Conservation (phyloP, 345 rosid species). For the Gossypium sturtianum region DNA sequence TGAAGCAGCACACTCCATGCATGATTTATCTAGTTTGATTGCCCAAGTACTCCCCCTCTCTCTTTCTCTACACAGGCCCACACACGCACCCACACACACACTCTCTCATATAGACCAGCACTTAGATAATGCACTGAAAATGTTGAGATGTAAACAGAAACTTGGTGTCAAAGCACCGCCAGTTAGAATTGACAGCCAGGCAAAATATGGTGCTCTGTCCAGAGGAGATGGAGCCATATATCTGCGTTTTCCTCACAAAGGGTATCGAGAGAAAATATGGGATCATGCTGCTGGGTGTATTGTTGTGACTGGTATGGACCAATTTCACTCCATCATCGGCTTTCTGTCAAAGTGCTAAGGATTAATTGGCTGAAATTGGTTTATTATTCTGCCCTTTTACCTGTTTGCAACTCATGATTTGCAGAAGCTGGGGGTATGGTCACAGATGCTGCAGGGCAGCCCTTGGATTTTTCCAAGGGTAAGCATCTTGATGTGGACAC, state of each 20-base stretch:
- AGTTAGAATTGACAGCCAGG: conserved; percentile 93
- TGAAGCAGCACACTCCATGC: conserved; percentile 82
- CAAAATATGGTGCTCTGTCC: conserved; percentile 81
- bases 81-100: too few relatives aligned
- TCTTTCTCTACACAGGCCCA: neutral
- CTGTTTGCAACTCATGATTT: conserved; percentile 4
- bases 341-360: neutral
- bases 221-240: conserved; percentile 97
- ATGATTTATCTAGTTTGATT: conserved; percentile 63
- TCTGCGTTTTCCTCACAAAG: conserved; percentile 71
- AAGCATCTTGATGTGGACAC: conserved; percentile 60
- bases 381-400: neutral
- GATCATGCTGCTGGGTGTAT: conserved; percentile 97
- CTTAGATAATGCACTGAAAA: neutral
- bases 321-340: conserved; percentile 2
- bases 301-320: conserved; percentile 69
- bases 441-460: conserved; percentile 66
- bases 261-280: conserved; percentile 95
- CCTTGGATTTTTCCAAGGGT: conserved; percentile 78
- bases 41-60: conserved; percentile 39
- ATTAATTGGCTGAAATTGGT: neutral
- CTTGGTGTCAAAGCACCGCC: conserved; percentile 95
- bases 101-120: too few relatives aligned
- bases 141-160: conserved; percentile 44
- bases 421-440: conserved; percentile 90